Percentiles rank a stretch among this genome's conserved stretches.
Conservation (phyloP, 345 rosid species). For the Dimocarpus longan region DNA sequence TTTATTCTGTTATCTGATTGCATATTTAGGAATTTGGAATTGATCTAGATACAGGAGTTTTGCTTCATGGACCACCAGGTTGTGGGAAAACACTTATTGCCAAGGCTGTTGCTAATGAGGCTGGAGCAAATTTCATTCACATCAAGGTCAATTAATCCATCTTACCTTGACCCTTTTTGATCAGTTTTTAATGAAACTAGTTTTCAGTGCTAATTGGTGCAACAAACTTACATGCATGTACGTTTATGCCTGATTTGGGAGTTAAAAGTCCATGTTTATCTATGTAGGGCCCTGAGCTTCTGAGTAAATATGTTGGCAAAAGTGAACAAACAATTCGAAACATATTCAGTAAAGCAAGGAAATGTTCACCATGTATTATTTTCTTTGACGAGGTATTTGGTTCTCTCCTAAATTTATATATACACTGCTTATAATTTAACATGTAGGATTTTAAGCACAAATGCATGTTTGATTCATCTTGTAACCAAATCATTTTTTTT, state of each 20-base stretch:
- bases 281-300: slow-evolving; percentile 82
- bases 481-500: no score
- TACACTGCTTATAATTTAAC: no score
- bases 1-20: no score
- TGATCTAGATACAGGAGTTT: slow-evolving; percentile 66
- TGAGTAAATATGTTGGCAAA: slow-evolving; percentile 94
- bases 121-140: slow-evolving; percentile 28
- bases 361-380: slow-evolving; percentile 83
- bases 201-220: no score
- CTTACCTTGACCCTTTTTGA: neutral
- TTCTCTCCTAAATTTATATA: no score
- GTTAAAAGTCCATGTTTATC: neutral
- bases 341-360: slow-evolving; percentile 80
- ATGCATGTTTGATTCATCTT: no score
- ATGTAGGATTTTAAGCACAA: no score
- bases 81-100: slow-evolving; percentile 76
- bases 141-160: slow-evolving; percentile 57
- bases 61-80: slow-evolving; percentile 77
- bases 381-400: slow-evolving; percentile 63
- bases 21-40: slow-evolving; percentile 45
- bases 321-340: slow-evolving; percentile 85
- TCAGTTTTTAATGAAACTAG: no score
- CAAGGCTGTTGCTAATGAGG: slow-evolving; percentile 69
- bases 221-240: no score
- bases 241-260: no score